Conservation (phyloP, 345 rosid species). For the Gossypium australe region DNA sequence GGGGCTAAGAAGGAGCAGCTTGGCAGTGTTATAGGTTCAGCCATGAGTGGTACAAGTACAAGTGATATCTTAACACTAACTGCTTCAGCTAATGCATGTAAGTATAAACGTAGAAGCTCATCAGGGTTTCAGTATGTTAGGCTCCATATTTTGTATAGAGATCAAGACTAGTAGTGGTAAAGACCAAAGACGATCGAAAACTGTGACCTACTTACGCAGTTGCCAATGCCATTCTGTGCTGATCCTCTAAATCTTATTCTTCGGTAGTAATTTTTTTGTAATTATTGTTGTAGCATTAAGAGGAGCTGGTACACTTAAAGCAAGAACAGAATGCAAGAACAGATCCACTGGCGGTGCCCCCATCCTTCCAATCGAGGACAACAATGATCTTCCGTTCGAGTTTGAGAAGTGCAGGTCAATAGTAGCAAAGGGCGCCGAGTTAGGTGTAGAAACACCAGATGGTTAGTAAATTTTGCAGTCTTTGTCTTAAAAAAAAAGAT, state of each 20-base stretch:
- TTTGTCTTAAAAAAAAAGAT: not conserved
- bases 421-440: constrained; percentile 65
- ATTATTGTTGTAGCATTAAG: constrained; percentile 42
- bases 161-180: too few relatives aligned
- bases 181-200: too few relatives aligned
- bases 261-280: not conserved
- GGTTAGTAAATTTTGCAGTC: constrained; percentile 34
- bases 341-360: constrained; percentile 48
- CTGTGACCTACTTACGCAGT: too few relatives aligned
- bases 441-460: constrained; percentile 74
- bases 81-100: constrained; percentile 91
- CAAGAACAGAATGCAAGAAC: constrained; percentile 71
- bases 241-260: too few relatives aligned
- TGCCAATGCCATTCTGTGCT: too few relatives aligned
- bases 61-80: constrained; percentile 81
- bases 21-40: constrained; percentile 57
- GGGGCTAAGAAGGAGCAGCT: constrained; percentile 82
- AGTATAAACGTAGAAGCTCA: constrained; percentile 3
- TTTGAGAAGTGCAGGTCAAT: constrained; percentile 51
- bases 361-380: constrained; percentile 69
- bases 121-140: too few relatives aligned
- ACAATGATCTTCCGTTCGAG: constrained; percentile 40
- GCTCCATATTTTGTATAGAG: too few relatives aligned
- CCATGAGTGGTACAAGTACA: constrained; percentile 68
- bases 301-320: constrained; percentile 84